Evolutionary conservation across 768 basidiomycete genomes (phyloP), one percentile per base, ranked within the genome.

Genomic region (Coprinopsis marcescibilis): DNA sequence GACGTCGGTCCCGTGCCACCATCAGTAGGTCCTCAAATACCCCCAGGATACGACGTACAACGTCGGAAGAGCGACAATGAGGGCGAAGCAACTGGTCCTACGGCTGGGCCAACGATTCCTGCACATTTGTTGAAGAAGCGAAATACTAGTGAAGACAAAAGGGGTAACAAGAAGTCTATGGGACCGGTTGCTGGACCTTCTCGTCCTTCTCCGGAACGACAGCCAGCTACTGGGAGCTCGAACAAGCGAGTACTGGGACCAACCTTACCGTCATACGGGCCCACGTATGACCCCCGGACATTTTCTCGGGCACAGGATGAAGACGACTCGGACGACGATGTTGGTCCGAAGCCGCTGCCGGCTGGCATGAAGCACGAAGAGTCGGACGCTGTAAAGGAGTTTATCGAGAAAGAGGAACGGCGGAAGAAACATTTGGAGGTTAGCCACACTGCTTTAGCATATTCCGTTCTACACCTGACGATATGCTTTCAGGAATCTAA

Each of bases 371-470:
- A 52, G 44, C 59, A 65, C 32, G 61, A 64, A 45, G 75, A 75
- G 52, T 68, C 69, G 48, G 80, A 86, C 36, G 89, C 82, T 3
- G 85, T 93, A 3, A 65, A 77, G 38, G 85, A 89, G 61, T 97
- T 97, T 52, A 64, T 91, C 58, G 90, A 89, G 60, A 73, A 78
- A 45, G 94, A 99, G 63, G 87, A 88, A 57, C 77, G 83, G 49
- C 70, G 87, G 52, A 68, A 77, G 46, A 82, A 86, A 55, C 70
- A 80, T 49, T 69, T 81, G 25, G 86, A 91, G 71, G 80, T 76
- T 39, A 20, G 70, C 60, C 21, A 19, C 6, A 26, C 8, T 21
- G 12, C 27, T 45, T 47, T 32, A 11, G 35, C 35, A 21, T 23
- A 27, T 41, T n/a, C 13, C 30, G 20, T 35, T 12, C 12, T 25